Conservation (phyloP, 2,329 filamentous ascomycete genomes). For the Gnomoniopsis smithogilvyi region DNA sequence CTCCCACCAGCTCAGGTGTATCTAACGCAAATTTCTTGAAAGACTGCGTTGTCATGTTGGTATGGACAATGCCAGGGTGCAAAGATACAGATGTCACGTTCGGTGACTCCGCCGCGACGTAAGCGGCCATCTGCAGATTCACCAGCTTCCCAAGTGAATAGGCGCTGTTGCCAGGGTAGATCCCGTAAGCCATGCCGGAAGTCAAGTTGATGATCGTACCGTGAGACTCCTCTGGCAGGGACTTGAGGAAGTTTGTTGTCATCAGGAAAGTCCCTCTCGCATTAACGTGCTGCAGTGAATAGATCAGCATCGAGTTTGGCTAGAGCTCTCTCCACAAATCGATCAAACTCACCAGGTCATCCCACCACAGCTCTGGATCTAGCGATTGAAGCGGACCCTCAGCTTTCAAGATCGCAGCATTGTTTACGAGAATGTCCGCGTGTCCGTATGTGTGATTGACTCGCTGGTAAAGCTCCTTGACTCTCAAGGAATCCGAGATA, state of each 20-base stretch:
- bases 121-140: slow-evolving; percentile 27
- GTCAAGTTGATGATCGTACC: slow-evolving; percentile 26
- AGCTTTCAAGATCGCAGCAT: neutral
- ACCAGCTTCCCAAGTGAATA: slow-evolving; percentile 31
- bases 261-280: slow-evolving; percentile 36
- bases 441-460: neutral
- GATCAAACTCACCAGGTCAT: neutral
- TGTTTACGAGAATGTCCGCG: neutral
- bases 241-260: slow-evolving; percentile 23
- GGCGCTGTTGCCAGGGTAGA: slow-evolving; percentile 21
- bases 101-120: slow-evolving; percentile 28
- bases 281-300: slow-evolving; percentile 29
- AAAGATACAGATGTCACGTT: slow-evolving; percentile 26
- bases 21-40: slow-evolving; percentile 14
- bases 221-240: slow-evolving; percentile 2
- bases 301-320: too few species aligned
- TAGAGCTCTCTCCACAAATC: neutral
- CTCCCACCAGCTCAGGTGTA: neutral
- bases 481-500: neutral
- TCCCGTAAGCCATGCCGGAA: slow-evolving; percentile 17
- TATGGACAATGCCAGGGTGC: slow-evolving; percentile 31
- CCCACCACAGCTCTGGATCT: neutral
- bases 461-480: neutral
- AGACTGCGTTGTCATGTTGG: slow-evolving; percentile 24
- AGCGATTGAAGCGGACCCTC: neutral